Evolutionary conservation across 805 yeast genomes (phyloP).

Genomic region (Sugiyamaella boreocaroliniensis): DNA sequence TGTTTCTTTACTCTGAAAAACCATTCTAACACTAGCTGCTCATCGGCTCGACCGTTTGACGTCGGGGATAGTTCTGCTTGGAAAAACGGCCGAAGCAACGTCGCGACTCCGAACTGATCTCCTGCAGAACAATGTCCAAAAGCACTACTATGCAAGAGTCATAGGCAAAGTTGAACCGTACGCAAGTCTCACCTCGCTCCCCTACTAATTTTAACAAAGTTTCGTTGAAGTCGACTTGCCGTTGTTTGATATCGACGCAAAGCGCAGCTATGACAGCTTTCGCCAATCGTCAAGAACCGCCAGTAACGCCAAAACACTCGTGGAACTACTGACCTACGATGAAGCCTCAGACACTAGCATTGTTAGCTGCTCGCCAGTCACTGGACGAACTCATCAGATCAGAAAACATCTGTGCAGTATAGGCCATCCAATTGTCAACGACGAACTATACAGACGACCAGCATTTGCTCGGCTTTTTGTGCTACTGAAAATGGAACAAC

Average conservation of each 20-base stretch:
- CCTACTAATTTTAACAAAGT: constrained; percentile 15
- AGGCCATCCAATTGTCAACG: constrained; percentile 85
- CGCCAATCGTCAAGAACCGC: neutral
- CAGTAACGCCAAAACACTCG: constrained; percentile 63
- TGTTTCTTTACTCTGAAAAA: neutral
- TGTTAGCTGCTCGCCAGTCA: constrained; percentile 72
- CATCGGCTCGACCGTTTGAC: constrained; percentile 79
- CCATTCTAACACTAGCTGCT: constrained; percentile 41
- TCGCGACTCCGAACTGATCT: constrained; percentile 54
- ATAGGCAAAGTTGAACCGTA: constrained; percentile 63
- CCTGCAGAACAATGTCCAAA: constrained; percentile 58
- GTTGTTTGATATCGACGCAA: constrained; percentile 56
- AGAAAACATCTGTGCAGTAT: constrained; percentile 81
- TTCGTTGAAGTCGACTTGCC: constrained; percentile 55
- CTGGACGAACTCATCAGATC: constrained; percentile 94
- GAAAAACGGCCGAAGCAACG: constrained; percentile 65
- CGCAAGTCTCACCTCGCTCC: neutral
- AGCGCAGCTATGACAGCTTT: constrained; percentile 39
- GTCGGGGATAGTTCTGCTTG: constrained; percentile 79
- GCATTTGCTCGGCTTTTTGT: constrained; percentile 29
- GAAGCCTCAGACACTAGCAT: constrained; percentile 41
- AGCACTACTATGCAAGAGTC: constrained; percentile 77
- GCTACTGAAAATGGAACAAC: neutral
- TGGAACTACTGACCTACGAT: constrained; percentile 53
- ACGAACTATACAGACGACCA: constrained; percentile 72